phyloP scores from a whole-genome alignment of 176 grass and related monocot genomes.

The Pharus latifolius region DNA sequence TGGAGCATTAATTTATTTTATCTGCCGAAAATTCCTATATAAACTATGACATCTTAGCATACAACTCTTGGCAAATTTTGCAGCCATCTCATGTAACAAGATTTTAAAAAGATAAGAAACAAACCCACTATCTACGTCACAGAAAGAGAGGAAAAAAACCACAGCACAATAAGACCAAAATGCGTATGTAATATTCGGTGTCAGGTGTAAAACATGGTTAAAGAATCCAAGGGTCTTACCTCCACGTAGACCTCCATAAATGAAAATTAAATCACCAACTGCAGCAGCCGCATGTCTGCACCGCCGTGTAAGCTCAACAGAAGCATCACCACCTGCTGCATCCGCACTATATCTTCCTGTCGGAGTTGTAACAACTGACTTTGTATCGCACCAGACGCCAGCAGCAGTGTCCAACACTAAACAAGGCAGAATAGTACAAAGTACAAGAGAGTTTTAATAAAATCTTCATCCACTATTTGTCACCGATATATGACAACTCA shows the following conservation, averaged over 20 bases:
- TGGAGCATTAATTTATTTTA: background rate
- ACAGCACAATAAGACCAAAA: background rate
- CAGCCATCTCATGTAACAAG: background rate
- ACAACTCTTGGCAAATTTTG: background rate
- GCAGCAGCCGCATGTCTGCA: constrained; percentile 97
- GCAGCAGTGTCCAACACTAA: constrained; percentile 93
- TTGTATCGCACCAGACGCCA: constrained; percentile 98
- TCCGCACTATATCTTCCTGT: constrained; percentile 94
- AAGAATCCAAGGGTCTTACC: constrained; percentile 39
- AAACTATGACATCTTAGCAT: background rate
- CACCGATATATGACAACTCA: too few relatives aligned
- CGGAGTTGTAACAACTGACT: constrained; percentile 84
- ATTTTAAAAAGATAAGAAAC: background rate
- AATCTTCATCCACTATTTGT: background rate
- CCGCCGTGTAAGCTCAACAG: constrained; percentile 76
- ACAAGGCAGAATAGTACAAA: constrained; percentile 11
- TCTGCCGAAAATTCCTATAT: background rate
- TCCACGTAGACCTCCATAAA: constrained; percentile 97
- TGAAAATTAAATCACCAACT: constrained; percentile 93
- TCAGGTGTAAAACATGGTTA: background rate
- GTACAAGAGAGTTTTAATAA: background rate
- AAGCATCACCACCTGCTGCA: constrained; percentile 80
- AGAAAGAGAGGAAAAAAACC: background rate
- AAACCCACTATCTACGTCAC: background rate
- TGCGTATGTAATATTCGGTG: background rate